These are phyloP conservation scores for Tetrapisispora taiwanensis DNA, from an alignment of 805 yeast genomes.

Conservation along the genomic window DNA sequence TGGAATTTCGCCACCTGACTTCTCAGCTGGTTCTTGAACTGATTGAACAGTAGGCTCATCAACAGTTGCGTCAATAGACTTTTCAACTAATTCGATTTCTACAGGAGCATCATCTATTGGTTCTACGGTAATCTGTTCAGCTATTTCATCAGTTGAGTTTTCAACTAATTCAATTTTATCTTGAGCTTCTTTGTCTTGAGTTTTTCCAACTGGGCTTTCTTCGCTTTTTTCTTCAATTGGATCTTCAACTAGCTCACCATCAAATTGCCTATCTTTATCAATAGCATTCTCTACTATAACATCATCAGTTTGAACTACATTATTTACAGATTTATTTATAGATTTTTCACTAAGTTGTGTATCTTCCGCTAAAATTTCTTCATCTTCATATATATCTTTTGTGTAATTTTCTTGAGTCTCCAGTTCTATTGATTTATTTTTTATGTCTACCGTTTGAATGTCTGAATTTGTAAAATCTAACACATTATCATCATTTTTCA, in stretches of 20 bases:
- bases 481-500: slow-evolving; percentile 6
- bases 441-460: background rate
- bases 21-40: no score
- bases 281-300: background rate
- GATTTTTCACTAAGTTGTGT: no score
- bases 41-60: no score
- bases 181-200: background rate
- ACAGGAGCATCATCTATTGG: background rate
- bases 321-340: no score
- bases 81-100: background rate
- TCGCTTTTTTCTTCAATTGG: background rate
- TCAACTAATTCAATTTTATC: background rate
- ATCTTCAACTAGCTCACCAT: background rate
- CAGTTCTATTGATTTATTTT: no score
- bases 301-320: background rate
- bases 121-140: background rate
- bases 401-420: background rate
- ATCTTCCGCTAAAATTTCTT: no score
- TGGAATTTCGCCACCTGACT: background rate
- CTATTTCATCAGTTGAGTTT: background rate
- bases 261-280: no score
- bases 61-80: background rate
- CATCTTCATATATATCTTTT: no score
- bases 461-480: background rate
- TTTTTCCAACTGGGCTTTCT: background rate